phyloP scores from a whole-genome alignment of 495 filamentous ascomycete genomes.

The Hypoxylon fragiforme region DNA sequence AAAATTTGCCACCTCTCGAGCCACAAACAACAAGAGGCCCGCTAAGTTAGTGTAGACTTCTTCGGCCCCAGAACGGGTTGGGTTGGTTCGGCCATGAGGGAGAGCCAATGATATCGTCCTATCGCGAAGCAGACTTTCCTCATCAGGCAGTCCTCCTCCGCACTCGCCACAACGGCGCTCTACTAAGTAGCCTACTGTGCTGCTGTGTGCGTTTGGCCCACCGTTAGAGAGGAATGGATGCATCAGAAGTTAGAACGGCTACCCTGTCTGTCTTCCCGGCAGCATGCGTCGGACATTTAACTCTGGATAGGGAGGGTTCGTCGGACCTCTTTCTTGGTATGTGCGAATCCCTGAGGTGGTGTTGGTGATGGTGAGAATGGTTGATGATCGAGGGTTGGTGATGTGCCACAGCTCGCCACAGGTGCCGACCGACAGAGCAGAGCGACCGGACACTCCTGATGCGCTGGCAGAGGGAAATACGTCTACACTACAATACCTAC shows the following conservation, averaged over 20 bases:
- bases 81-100: background rate
- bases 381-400: too few species aligned
- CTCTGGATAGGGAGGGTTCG: too few species aligned
- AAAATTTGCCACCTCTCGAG: slow-evolving; percentile 19
- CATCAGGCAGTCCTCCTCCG: slow-evolving; percentile 31
- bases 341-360: too few species aligned
- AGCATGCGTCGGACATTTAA: slow-evolving; percentile 4
- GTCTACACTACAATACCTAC: too few species aligned
- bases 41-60: slow-evolving; percentile 21
- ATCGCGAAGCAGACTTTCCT: slow-evolving; percentile 28
- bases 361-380: too few species aligned
- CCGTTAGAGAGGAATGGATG: too few species aligned
- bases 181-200: slow-evolving; percentile 22
- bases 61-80: background rate
- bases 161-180: slow-evolving; percentile 21
- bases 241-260: background rate
- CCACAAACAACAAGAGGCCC: slow-evolving; percentile 22
- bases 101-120: slow-evolving; percentile 22
- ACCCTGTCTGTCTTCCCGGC: background rate
- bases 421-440: too few species aligned
- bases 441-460: too few species aligned
- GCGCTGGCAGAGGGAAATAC: too few species aligned
- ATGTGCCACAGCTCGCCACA: slow-evolving; percentile 26
- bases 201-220: too few species aligned
- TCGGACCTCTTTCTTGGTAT: too few species aligned